Percentiles rank a stretch among this genome's conserved stretches.
These are phyloP conservation scores for Beauveria rudraprayagi DNA, from an alignment of 2,329 filamentous ascomycete species.

Conservation along the genomic window DNA sequence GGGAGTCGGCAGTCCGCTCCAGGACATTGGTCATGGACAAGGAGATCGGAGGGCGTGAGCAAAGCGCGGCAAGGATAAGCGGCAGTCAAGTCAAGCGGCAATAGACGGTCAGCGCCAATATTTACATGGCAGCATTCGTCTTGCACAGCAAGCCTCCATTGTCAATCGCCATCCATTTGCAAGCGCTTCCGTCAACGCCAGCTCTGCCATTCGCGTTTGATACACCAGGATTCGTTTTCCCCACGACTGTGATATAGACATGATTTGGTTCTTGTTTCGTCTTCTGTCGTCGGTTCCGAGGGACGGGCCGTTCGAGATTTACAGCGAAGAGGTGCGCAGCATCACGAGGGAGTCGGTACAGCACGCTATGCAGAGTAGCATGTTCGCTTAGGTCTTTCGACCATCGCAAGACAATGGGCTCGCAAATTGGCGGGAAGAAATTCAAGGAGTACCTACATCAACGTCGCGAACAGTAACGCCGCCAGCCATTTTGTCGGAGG, in stretches of 20 bases:
- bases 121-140: conserved; percentile 2
- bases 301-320: neutral
- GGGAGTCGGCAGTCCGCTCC: conserved; percentile 4
- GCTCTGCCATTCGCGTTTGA: conserved; percentile 8
- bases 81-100: too few relatives aligned
- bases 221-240: neutral
- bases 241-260: neutral
- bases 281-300: neutral
- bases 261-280: neutral
- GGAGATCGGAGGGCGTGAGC: conserved; percentile 5
- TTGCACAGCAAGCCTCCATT: neutral
- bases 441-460: conserved; percentile 55
- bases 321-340: conserved; percentile 2
- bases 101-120: neutral
- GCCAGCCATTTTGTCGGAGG: conserved; percentile 66
- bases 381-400: neutral
- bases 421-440: conserved; percentile 10
- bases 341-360: conserved; percentile 9
- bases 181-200: neutral
- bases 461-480: conserved; percentile 80
- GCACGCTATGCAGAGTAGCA: neutral
- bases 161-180: neutral
- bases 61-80: neutral
- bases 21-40: conserved; percentile 10
- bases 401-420: neutral